These are phyloP conservation scores for Paraurostyla sp. DNA, from an alignment of 73 alveolate species.

Conservation along the genomic window DNA sequence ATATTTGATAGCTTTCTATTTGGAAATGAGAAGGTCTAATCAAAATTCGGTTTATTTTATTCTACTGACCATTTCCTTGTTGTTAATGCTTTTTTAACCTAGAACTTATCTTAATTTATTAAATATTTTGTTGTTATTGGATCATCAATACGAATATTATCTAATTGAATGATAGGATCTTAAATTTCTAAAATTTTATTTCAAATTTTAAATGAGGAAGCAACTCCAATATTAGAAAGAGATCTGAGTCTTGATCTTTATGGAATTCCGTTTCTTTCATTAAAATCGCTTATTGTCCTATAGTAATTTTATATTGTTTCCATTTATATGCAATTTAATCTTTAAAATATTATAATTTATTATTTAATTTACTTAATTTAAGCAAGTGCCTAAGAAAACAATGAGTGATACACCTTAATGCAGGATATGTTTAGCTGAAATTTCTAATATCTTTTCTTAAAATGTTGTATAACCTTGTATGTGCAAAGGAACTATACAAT, in stretches of 20 bases:
- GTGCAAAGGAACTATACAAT: neutral
- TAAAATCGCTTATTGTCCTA: neutral
- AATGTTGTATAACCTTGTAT: neutral
- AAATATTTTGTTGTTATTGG: no score
- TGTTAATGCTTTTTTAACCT: no score
- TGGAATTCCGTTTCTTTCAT: neutral
- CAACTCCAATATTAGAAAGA: neutral
- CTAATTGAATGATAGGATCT: no score
- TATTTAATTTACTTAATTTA: neutral
- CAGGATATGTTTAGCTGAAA: neutral
- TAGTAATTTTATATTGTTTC: neutral
- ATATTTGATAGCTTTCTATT: no score
- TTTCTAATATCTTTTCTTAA: neutral
- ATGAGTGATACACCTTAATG: neutral
- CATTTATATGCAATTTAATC: neutral
- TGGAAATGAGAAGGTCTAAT: no score
- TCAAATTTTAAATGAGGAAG: neutral
- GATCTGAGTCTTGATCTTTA: neutral
- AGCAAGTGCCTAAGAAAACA: no score
- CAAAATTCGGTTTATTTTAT: no score
- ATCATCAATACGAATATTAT: no score
- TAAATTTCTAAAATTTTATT: no score
- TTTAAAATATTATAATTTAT: neutral
- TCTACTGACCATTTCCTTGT: no score
- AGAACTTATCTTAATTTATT: no score